phyloP scores from a whole-genome alignment of 2,329 filamentous ascomycete genomes.

The Penicillium sclerotigenum region DNA sequence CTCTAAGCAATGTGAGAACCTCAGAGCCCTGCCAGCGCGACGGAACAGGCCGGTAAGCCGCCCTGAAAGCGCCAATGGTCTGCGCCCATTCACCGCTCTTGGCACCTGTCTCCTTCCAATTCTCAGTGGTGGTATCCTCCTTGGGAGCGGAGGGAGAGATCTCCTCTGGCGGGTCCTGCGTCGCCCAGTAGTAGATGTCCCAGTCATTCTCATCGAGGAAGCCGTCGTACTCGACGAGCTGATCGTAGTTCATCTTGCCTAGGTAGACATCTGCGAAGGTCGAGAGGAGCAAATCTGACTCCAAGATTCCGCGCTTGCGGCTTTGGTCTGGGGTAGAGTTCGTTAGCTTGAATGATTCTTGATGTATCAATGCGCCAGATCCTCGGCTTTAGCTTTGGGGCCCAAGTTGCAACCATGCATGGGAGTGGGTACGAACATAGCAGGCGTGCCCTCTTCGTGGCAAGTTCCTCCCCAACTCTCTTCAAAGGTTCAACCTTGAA shows the following conservation, averaged over 20 bases:
- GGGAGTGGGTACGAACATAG: slow-evolving; percentile 50
- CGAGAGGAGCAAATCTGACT: slow-evolving; percentile 91
- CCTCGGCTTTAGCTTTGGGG: background rate
- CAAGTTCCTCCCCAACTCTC: slow-evolving; percentile 74
- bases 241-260: slow-evolving; percentile 64
- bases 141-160: slow-evolving; percentile 49
- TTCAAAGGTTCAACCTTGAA: slow-evolving; percentile 90
- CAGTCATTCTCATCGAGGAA: slow-evolving; percentile 99
- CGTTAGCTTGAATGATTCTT: slow-evolving; percentile 7
- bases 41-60: slow-evolving; percentile 88
- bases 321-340: slow-evolving; percentile 69
- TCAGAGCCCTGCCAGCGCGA: slow-evolving; percentile 79
- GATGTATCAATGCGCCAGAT: background rate
- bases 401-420: background rate
- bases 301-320: slow-evolving; percentile 91
- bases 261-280: slow-evolving; percentile 87
- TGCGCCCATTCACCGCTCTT: slow-evolving; percentile 87
- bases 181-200: slow-evolving; percentile 99
- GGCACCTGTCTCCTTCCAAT: slow-evolving; percentile 52
- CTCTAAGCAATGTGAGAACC: slow-evolving; percentile 70
- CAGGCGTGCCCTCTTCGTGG: slow-evolving; percentile 85
- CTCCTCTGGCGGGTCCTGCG: slow-evolving; percentile 63
- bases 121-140: slow-evolving; percentile 41
- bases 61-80: slow-evolving; percentile 90
- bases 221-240: slow-evolving; percentile 79